phyloP scores from a whole-genome alignment of 192 early-diverging fungal genomes.

The Linnemannia zychae region DNA sequence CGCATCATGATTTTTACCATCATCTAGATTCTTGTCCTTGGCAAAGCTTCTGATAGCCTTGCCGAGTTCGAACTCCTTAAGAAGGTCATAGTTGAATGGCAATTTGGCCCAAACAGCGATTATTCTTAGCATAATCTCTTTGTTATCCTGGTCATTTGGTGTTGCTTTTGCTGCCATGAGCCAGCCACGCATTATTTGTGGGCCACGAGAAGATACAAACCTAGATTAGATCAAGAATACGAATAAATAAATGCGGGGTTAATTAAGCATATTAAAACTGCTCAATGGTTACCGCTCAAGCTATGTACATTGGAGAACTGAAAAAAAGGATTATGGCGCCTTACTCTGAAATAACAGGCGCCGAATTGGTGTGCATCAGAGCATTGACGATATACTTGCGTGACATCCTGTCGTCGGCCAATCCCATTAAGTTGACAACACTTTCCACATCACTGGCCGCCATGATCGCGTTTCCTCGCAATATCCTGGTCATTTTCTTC shows the following conservation, averaged over 20 bases:
- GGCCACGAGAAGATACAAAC: slow-evolving; percentile 22
- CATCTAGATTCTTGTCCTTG: slow-evolving; percentile 17
- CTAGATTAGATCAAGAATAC: neutral
- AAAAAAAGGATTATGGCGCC: slow-evolving; percentile 6
- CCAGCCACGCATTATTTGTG: slow-evolving; percentile 19
- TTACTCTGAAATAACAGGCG: slow-evolving; percentile 17
- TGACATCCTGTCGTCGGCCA: slow-evolving; percentile 2
- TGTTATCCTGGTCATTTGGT: neutral
- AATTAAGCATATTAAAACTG: neutral
- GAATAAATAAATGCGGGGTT: neutral
- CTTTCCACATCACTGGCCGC: slow-evolving; percentile 9
- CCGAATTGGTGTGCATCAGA: slow-evolving; percentile 14
- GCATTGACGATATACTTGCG: slow-evolving; percentile 35
- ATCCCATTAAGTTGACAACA: slow-evolving; percentile 18
- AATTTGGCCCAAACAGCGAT: slow-evolving; percentile 28
- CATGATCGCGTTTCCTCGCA: slow-evolving; percentile 22
- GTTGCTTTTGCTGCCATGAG: slow-evolving; percentile 17
- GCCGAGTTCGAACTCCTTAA: slow-evolving; percentile 27
- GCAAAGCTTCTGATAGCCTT: slow-evolving; percentile 24
- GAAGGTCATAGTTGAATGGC: slow-evolving; percentile 23
- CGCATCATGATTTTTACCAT: slow-evolving; percentile 23
- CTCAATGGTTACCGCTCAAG: neutral
- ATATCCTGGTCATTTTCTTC: slow-evolving; percentile 2
- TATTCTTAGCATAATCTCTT: slow-evolving; percentile 22
- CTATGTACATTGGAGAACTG: neutral